Evolutionary conservation across 2,329 filamentous ascomycete species (phyloP), one percentile per base, ranked within the genome.

Genomic region (Pleomassaria siparia): DNA sequence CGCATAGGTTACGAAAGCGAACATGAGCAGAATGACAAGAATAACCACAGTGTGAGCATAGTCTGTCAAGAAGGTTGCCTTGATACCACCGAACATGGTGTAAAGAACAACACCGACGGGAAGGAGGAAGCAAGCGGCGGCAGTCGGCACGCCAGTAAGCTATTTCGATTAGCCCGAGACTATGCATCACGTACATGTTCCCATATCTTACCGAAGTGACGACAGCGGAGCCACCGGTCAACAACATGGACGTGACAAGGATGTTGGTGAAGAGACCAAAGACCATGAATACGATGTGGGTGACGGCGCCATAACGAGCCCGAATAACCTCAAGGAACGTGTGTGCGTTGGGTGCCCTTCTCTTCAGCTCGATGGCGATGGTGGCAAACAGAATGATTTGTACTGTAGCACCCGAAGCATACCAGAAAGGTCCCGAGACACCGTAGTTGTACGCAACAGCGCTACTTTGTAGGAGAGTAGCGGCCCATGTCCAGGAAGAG

Each of bases 401-500:
- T 66, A 70, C 64, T 16, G 66, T 68, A 9, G 64, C 64, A 15
- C 75, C 74, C 79, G 30, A 88, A 11, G 85, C 88, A 63, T 82
- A 82, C 75, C 76, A 85, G 67, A 87, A 86, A 1, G 84, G 82
- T 1, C 84, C 84, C 2, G 80, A 83, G 39, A 86, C 80, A 41
- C 84, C 83, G 64, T 92, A 92, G 53, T 83, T 78, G 70, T 95
- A 95, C 52, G 88, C 89, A 15, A 95, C 87, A n/a, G 85, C 82
- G 1, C 88, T 86, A 1, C 83, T 88, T 64, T 94, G 89, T 2
- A 94, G 77, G 1, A 92, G 76, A 0, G 89, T 94, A 18, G 89
- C 90, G 0, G 89, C 90, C 90, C 90, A 95, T 0, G 91, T 95
- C 91, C 91, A 96, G 4, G 87, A 91, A 13, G 87, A 91, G 3